A percentile compares a stretch with the other conserved stretches of the same genome.
Evolutionary conservation across 208 protist genomes (phyloP).

Genomic region (Trypanosoma congolense): DNA sequence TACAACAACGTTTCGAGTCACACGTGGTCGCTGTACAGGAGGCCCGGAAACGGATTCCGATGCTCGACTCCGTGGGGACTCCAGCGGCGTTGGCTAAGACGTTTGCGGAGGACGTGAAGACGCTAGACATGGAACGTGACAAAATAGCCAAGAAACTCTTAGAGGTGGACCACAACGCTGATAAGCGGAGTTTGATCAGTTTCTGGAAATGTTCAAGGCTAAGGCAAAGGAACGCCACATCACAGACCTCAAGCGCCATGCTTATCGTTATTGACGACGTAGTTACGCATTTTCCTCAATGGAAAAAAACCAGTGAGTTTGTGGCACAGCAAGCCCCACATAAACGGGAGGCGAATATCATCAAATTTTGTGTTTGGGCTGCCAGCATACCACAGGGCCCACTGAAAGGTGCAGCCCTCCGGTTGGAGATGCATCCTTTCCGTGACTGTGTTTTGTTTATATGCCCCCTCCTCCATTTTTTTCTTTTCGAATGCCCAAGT

Average conservation of each 20-base stretch:
- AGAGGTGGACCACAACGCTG: slow-evolving; percentile 28
- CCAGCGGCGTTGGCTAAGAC: slow-evolving; percentile 62
- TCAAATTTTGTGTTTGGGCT: no score
- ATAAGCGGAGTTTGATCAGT: slow-evolving; percentile 47
- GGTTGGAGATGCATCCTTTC: no score
- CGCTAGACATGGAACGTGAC: slow-evolving; percentile 16
- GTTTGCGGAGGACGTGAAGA: slow-evolving; percentile 50
- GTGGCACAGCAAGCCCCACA: no score
- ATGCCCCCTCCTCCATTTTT: no score
- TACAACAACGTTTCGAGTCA: slow-evolving; percentile 44
- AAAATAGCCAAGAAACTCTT: slow-evolving; percentile 25
- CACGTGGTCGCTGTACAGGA: slow-evolving; percentile 50
- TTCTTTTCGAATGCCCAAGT: no score
- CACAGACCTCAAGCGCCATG: slow-evolving; percentile 58
- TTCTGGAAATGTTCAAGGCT: slow-evolving; percentile 46
- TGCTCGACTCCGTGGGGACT: slow-evolving; percentile 54
- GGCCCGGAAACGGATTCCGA: slow-evolving; percentile 23
- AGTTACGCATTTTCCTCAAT: no score
- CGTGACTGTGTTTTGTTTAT: no score
- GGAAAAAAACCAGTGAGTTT: no score
- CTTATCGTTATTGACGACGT: no score
- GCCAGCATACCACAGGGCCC: no score
- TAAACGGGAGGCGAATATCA: no score
- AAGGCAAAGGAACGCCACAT: slow-evolving; percentile 61
- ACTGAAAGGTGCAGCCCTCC: no score